Conservation (phyloP, 371 early-diverging fungal genomes). For the Saksenaea vasiformis region DNA sequence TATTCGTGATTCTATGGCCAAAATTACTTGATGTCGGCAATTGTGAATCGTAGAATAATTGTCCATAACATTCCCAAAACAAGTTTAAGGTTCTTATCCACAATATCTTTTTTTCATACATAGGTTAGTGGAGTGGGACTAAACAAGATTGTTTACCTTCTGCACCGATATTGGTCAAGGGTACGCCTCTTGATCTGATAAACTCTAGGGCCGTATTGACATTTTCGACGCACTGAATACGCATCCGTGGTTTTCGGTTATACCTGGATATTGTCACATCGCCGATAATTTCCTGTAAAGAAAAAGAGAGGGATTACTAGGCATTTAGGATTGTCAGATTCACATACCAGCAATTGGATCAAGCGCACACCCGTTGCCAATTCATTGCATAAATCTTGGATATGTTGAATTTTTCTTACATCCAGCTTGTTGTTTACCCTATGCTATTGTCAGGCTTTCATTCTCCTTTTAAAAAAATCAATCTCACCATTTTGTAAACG, state of each 20-base stretch:
- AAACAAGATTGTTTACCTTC: constrained; percentile 50
- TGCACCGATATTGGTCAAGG: constrained; percentile 93
- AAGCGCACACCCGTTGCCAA: constrained; percentile 84
- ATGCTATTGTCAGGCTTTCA: constrained; percentile 19
- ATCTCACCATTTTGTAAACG: constrained; percentile 83
- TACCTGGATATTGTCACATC: constrained; percentile 75
- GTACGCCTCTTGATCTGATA: constrained; percentile 84
- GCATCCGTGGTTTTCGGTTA: constrained; percentile 86
- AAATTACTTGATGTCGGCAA: constrained; percentile 87
- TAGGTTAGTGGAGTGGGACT: not conserved
- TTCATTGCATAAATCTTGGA: constrained; percentile 70
- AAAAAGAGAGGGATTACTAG: not conserved
- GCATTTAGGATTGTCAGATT: too few species aligned
- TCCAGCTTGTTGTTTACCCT: constrained; percentile 95
- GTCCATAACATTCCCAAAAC: constrained; percentile 98
- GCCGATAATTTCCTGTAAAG: constrained; percentile 82
- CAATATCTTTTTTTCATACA: constrained; percentile 74
- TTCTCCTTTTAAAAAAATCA: not conserved
- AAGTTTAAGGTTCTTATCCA: constrained; percentile 92
- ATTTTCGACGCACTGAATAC: constrained; percentile 97
- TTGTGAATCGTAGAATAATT: constrained; percentile 94
- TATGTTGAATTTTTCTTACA: constrained; percentile 57
- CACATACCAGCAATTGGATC: constrained; percentile 79
- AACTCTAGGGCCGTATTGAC: constrained; percentile 92
- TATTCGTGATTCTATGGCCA: not conserved